Conservation (phyloP, 345 rosid genomes). For the Fremontodendron californicum region DNA sequence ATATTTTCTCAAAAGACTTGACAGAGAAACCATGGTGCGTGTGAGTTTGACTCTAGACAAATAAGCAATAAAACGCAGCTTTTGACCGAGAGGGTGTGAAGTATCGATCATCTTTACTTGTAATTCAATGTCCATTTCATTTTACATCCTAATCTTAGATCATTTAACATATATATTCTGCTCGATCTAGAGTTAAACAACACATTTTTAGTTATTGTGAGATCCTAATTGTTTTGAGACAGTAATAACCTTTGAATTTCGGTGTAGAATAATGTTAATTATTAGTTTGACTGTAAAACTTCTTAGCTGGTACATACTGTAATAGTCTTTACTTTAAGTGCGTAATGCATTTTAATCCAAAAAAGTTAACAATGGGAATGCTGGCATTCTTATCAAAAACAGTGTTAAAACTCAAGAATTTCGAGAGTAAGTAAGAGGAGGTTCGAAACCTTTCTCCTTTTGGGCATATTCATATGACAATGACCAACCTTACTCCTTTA, state of each 20-base stretch:
- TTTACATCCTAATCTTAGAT: background rate
- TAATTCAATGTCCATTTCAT: background rate
- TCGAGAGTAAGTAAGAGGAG: too few species aligned
- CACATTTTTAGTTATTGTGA: too few species aligned
- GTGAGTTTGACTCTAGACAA: constrained; percentile 6
- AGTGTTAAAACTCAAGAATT: too few species aligned
- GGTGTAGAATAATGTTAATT: background rate
- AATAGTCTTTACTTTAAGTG: too few species aligned
- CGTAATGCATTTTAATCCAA: too few species aligned
- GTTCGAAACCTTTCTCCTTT: too few species aligned
- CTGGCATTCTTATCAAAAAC: too few species aligned
- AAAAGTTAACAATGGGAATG: too few species aligned
- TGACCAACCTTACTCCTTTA: too few species aligned
- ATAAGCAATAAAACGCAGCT: background rate
- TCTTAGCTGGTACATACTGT: background rate
- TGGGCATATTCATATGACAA: too few species aligned
- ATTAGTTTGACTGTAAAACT: background rate
- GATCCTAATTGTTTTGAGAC: background rate
- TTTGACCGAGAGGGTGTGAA: background rate
- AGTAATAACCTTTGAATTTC: background rate
- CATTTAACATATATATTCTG: background rate
- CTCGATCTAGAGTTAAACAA: background rate
- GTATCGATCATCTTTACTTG: background rate
- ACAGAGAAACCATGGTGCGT: constrained; percentile 58
- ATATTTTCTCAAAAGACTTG: constrained; percentile 64